Evolutionary conservation across 257 asterid genomes (phyloP), one percentile per base, ranked within the genome.

Genomic region (Jasminum sambac): DNA sequence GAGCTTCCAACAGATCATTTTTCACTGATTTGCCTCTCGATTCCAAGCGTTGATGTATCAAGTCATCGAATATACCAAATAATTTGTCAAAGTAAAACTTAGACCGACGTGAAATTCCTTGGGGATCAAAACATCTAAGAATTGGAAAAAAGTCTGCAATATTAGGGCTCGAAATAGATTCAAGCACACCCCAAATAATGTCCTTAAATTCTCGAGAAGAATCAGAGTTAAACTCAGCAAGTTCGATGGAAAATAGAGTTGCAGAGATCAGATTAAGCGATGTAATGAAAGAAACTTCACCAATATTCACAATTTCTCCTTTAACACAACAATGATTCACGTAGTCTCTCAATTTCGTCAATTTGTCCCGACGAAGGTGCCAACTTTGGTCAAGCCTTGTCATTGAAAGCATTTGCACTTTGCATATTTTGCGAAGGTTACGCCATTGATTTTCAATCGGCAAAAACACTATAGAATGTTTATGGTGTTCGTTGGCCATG

Each of bases 301-400:
- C 85, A 38, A 83, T 16, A n/a, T 78, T 25, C 59, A 83, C 48
- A 0, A 25, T 57, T 3, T 70, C 61, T 11, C 76, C 63, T 3
- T 1, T 8, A 4, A 0, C 0, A 69, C 82, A 63, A 39, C 88
- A 80, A 1, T 55, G 16, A 0, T 0, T n/a, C 68, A 83, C 71
- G 8, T 76, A 62, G 0, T 76, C 80, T 2, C 64, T 5, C 58
- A 83, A 63, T 14, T 64, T 71, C 44, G 11, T 14, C 44, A 83
- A 2, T 72, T 83, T 83, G 21, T 80, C 77, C 23, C 57, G 72
- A 8, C 85, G 76, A 4, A 80, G 72, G n/a, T 23, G 26, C 78
- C 55, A 71, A 43, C 83, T 73, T 0, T 71, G 72, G 0, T 83
- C 85, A 5, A 83, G 83, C 11, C 74, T 0, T 79, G 78, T 12